Conservation (phyloP, 345 rosid genomes). For the Brassica rapa region DNA sequence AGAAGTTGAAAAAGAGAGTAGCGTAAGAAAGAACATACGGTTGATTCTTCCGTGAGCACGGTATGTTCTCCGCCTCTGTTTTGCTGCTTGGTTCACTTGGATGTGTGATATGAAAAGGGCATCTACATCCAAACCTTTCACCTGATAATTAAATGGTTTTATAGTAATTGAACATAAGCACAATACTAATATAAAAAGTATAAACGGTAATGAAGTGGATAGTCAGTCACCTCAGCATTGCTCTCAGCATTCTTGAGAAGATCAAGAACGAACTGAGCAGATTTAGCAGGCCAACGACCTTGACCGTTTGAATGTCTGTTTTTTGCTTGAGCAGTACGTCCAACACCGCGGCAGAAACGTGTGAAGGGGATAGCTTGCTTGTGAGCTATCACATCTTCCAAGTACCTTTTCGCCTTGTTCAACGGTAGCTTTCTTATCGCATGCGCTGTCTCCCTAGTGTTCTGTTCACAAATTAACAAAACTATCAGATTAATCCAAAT, state of each 20-base stretch:
- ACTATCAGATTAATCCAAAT: neutral
- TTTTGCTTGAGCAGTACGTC: conserved; percentile 80
- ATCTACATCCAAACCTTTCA: conserved; percentile 78
- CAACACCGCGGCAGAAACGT: conserved; percentile 87
- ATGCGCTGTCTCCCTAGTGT: conserved; percentile 88
- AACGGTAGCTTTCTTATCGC: conserved; percentile 77
- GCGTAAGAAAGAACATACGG: conserved; percentile 44
- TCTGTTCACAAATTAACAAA: conserved; percentile 41
- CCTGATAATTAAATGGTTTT: conserved; percentile 34
- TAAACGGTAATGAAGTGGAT: neutral
- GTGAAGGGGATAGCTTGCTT: conserved; percentile 99
- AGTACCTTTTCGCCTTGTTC: conserved; percentile 86
- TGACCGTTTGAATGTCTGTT: conserved; percentile 82
- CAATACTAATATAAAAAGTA: neutral
- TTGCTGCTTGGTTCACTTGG: conserved; percentile 76
- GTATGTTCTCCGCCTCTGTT: conserved; percentile 71
- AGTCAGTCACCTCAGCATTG: conserved; percentile 63
- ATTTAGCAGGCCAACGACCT: conserved; percentile 74
- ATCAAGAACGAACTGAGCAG: conserved; percentile 58
- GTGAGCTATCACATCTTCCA: conserved; percentile 95
- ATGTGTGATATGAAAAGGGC: conserved; percentile 65
- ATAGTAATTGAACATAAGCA: neutral
- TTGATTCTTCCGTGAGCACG: conserved; percentile 83
- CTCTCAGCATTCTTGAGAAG: conserved; percentile 72
- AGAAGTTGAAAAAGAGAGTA: neutral